Percentiles rank a stretch among this genome's conserved stretches.
Conservation (phyloP, 306 rosid species). For the Psophocarpus tetragonolobus region DNA sequence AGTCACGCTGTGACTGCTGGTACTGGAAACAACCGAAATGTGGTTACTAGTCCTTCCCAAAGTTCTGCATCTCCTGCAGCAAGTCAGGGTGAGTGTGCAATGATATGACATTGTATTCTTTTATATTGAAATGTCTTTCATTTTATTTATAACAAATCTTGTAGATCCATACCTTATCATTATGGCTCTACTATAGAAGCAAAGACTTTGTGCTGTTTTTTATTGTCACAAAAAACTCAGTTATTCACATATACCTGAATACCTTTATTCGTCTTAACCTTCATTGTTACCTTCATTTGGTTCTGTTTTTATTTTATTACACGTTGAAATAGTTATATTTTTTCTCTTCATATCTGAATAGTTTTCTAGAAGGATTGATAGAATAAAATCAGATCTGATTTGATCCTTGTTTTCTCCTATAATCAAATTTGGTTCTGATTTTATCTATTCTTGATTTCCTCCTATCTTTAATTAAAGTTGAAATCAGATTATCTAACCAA, state of each 20-base stretch:
- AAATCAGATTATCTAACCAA: not conserved
- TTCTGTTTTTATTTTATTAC: slow-evolving; percentile 13
- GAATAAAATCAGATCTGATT: not conserved
- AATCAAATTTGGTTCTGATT: not conserved
- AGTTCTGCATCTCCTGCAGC: slow-evolving; percentile 76
- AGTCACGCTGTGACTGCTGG: slow-evolving; percentile 93
- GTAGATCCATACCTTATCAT: not conserved
- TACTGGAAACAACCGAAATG: slow-evolving; percentile 78
- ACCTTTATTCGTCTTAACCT: not conserved
- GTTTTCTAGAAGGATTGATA: not conserved
- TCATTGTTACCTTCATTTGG: slow-evolving; percentile 20
- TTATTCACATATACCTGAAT: slow-evolving; percentile 28
- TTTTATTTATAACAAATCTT: not conserved
- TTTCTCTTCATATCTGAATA: not conserved
- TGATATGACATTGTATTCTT: not conserved
- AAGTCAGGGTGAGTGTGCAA: slow-evolving; percentile 67
- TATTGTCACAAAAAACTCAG: not conserved
- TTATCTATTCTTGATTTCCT: not conserved
- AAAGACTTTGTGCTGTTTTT: slow-evolving; percentile 16
- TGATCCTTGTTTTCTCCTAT: not conserved
- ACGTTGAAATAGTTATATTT: not conserved
- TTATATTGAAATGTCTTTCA: not conserved
- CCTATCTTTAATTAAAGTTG: not conserved
- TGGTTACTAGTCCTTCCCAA: slow-evolving; percentile 86
- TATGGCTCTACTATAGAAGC: not conserved